Evolutionary conservation across 768 basidiomycete genomes (phyloP).

Genomic region (Suillus subaureus): DNA sequence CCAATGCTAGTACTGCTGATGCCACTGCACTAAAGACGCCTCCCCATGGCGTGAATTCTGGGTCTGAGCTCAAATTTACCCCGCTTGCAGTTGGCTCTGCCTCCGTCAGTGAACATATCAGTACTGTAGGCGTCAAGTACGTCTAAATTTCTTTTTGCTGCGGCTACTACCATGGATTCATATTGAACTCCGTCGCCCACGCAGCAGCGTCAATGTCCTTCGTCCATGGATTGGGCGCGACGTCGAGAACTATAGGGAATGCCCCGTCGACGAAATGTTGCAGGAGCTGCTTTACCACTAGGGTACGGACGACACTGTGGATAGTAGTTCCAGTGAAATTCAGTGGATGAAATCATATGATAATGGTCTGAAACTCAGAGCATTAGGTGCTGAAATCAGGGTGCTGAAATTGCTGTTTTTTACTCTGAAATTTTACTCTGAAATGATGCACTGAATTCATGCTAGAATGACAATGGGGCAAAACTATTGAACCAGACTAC

Average conservation of each 20-base stretch:
- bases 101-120: neutral
- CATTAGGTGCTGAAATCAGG: too few species aligned
- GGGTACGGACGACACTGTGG: too few species aligned
- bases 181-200: neutral
- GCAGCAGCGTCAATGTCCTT: neutral
- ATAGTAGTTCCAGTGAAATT: too few species aligned
- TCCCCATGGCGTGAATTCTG: neutral
- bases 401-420: too few species aligned
- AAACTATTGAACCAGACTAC: too few species aligned
- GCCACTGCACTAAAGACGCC: neutral
- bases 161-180: neutral
- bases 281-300: conserved; percentile 1
- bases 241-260: neutral
- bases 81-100: conserved; percentile 5
- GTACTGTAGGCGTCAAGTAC: neutral
- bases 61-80: neutral
- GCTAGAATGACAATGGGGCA: too few species aligned
- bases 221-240: neutral
- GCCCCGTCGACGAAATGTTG: neutral
- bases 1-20: too few species aligned
- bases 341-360: too few species aligned
- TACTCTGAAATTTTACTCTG: too few species aligned
- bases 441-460: too few species aligned
- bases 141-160: neutral
- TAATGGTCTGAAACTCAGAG: too few species aligned